phyloP scores from a whole-genome alignment of 768 basidiomycete genomes.

The Termitomyces sp. region DNA sequence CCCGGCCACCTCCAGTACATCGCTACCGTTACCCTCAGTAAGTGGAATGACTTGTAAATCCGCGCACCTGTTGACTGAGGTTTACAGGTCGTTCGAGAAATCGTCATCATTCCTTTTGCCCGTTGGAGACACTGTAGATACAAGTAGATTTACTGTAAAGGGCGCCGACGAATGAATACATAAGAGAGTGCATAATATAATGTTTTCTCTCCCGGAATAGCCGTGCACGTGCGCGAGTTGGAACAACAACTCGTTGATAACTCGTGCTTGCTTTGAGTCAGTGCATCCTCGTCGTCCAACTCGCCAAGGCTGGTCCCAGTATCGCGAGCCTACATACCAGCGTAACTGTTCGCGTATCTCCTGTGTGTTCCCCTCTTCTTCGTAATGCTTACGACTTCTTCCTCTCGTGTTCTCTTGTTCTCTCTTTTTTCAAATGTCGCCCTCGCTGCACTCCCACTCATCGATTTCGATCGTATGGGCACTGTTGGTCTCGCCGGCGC shows the following conservation, averaged over 20 bases:
- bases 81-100: constrained; percentile 48
- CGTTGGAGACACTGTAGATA: constrained; percentile 44
- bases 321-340: constrained; percentile 5
- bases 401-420: constrained; percentile 15
- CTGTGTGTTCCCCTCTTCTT: constrained; percentile 9
- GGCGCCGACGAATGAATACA: constrained; percentile 11
- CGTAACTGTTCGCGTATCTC: constrained; percentile 5
- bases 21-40: constrained; percentile 73
- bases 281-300: constrained; percentile 1
- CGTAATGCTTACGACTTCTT: constrained; percentile 19
- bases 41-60: constrained; percentile 23
- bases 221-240: constrained; percentile 12
- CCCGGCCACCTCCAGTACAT: constrained; percentile 44
- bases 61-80: background rate
- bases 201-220: background rate
- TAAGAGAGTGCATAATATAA: background rate
- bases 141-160: constrained; percentile 27
- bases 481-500: constrained; percentile 83
- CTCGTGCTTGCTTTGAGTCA: background rate
- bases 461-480: constrained; percentile 74
- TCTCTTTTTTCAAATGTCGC: constrained; percentile 20
- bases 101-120: constrained; percentile 55
- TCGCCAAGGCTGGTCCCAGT: background rate
- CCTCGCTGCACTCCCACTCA: constrained; percentile 30
- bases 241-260: constrained; percentile 12